Base-by-base conservation (phyloP, 306 rosid species). In the Prunus padus region DNA sequence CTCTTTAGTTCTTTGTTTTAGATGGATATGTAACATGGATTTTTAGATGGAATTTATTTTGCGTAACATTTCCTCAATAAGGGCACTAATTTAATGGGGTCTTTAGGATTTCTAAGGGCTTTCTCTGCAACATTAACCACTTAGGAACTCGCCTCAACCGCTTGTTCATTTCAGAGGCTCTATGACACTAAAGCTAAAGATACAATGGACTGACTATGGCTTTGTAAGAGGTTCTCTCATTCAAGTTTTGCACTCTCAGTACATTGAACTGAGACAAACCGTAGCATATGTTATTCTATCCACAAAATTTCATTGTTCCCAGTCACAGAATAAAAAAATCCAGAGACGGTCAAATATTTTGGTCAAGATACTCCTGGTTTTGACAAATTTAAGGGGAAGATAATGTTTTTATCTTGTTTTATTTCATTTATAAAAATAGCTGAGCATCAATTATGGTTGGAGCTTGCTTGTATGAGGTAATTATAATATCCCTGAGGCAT, bases 401-500 rank as follows among this genome's bases (percentile, higher is more conserved):
- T 44, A 42, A 22, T 72, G 19, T 23, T 23, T 25, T 37, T 56
- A 18, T 16, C 22, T 7, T 7, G 67, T 18, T 30, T 15, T 15
- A 30, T 62, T 71, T 71, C 30, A 20, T 59, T 16, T 73, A 73
- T 28, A 9, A 25, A 71, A 60, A 60, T 60, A 26, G 44, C 20
- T 18, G 18, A 57, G 45, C 26, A 7, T 19, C 57, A 73, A 46
- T 73, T 73, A 25, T 11, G 28, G 67, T 26, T 8, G 33, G 26
- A 62, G 26, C 20, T 61, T 25, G 26, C 20, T 61, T 25, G 69
- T 26, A 25, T 16, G 67, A 10, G 46, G 20, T 8, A 12, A 30
- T 45, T 73, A 60, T 44, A 60, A 4, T 73, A 73, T 26, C 20
- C 50, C 30, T 73, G 69, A 25, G 45, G 45, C 45, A 18, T 73